phyloP scores from a whole-genome alignment of 2,329 filamentous ascomycete species.

The Blastomyces gilchristii region DNA sequence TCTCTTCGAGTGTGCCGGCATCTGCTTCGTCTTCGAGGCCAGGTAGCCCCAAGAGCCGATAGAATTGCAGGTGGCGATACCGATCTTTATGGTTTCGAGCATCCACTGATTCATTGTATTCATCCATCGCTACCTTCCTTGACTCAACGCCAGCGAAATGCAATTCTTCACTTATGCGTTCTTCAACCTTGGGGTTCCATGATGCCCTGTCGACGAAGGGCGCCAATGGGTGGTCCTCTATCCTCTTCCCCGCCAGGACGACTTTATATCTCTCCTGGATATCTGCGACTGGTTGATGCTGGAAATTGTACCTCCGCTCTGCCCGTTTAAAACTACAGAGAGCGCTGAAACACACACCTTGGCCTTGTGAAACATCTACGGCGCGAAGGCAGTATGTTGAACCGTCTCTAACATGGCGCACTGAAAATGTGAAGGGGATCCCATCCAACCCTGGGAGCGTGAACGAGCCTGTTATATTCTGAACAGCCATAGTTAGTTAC shows the following conservation, averaged over 20 bases:
- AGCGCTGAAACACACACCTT: conserved; percentile 43
- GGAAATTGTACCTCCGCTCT: conserved; percentile 24
- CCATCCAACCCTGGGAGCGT: conserved; percentile 38
- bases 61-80: conserved; percentile 39
- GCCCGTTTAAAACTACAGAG: conserved; percentile 44
- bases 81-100: conserved; percentile 23
- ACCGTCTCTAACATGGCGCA: conserved; percentile 43
- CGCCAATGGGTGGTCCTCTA: conserved; percentile 26
- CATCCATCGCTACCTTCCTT: conserved; percentile 44
- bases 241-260: conserved; percentile 22
- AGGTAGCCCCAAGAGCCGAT: conserved; percentile 36
- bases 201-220: conserved; percentile 30
- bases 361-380: conserved; percentile 42
- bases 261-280: conserved; percentile 23
- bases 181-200: conserved; percentile 25
- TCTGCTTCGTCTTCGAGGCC: conserved; percentile 21
- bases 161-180: conserved; percentile 21
- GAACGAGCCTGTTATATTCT: conserved; percentile 47
- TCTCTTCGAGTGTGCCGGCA: conserved; percentile 12
- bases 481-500: neutral
- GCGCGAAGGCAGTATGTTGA: conserved; percentile 43
- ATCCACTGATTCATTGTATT: conserved; percentile 33
- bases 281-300: conserved; percentile 23
- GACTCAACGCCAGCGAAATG: conserved; percentile 38
- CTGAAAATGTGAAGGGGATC: conserved; percentile 42